These are phyloP conservation scores for Penicillium sp. DNA, from an alignment of 2,329 filamentous ascomycete genomes.

Conservation along the genomic window DNA sequence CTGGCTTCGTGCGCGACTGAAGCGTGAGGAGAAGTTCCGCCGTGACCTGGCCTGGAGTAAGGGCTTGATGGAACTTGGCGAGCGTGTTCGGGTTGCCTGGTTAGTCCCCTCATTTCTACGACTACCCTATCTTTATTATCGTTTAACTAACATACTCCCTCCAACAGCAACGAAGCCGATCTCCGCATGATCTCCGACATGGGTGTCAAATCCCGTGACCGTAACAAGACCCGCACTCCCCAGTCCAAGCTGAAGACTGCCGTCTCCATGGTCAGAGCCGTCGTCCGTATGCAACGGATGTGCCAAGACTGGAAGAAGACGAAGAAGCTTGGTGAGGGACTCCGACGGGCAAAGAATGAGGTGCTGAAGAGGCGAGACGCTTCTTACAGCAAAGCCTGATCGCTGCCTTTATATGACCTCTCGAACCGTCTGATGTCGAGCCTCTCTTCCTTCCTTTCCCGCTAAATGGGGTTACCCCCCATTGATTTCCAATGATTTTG, in stretches of 20 bases:
- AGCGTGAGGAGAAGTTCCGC: conserved; percentile 71
- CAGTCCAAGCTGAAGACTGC: conserved; percentile 37
- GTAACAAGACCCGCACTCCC: conserved; percentile 26
- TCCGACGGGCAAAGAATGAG: conserved; percentile 37
- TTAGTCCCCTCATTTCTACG: conserved; percentile 47
- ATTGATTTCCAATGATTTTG: too few species aligned
- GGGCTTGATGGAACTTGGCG: conserved; percentile 73
- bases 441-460: too few species aligned
- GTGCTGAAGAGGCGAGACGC: conserved; percentile 32
- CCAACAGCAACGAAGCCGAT: conserved; percentile 76
- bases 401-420: too few species aligned
- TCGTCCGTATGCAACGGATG: conserved; percentile 40
- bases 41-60: conserved; percentile 78
- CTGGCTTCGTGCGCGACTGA: conserved; percentile 74
- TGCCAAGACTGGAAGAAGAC: conserved; percentile 38
- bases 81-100: conserved; percentile 59
- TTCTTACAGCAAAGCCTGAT: too few species aligned
- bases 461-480: too few species aligned
- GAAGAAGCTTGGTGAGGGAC: conserved; percentile 37
- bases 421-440: too few species aligned
- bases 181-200: conserved; percentile 77
- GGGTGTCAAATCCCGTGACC: conserved; percentile 50
- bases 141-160: conserved; percentile 16
- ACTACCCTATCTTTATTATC: too few species aligned
- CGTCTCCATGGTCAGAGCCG: conserved; percentile 36